A percentile compares a stretch with the other conserved stretches of the same genome.
Evolutionary conservation across 331 rosid species (phyloP).

Genomic region (Malus hybrid): DNA sequence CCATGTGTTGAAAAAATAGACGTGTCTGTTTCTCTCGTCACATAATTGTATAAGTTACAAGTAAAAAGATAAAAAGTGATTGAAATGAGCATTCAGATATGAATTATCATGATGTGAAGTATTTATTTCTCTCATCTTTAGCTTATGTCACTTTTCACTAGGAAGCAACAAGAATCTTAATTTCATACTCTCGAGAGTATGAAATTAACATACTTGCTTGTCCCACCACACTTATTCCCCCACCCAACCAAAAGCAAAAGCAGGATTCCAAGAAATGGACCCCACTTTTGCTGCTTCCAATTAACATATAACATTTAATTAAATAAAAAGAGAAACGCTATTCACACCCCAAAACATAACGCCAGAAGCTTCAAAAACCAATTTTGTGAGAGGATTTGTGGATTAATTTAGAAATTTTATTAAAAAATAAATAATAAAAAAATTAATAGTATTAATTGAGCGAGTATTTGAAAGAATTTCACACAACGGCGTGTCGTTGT

Average conservation of each 20-base stretch:
- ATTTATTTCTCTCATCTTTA: not conserved
- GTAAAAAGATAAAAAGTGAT: too few relatives aligned
- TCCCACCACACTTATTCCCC: not conserved
- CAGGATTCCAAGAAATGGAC: not conserved
- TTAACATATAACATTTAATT: not conserved
- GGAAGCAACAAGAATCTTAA: not conserved
- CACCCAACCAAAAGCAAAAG: not conserved
- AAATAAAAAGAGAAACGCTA: not conserved
- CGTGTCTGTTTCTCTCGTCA: too few relatives aligned
- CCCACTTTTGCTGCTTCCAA: not conserved
- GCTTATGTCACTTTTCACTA: not conserved
- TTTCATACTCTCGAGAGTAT: not conserved
- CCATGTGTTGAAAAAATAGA: too few relatives aligned
- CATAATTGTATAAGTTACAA: too few relatives aligned
- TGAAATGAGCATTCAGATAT: not conserved
- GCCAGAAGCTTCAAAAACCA: not conserved
- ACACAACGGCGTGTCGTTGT: not conserved
- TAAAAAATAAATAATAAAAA: too few relatives aligned
- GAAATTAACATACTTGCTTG: not conserved
- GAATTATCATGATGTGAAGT: fast-evolving
- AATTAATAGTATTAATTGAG: not conserved
- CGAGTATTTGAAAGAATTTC: slow-evolving; percentile 4
- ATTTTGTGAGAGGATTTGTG: too few relatives aligned
- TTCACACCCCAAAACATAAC: not conserved
- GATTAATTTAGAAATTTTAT: too few relatives aligned